Base-by-base conservation (phyloP, 225 moss, liverwort and hornwort genomes). In the Lunularia cruciata region DNA sequence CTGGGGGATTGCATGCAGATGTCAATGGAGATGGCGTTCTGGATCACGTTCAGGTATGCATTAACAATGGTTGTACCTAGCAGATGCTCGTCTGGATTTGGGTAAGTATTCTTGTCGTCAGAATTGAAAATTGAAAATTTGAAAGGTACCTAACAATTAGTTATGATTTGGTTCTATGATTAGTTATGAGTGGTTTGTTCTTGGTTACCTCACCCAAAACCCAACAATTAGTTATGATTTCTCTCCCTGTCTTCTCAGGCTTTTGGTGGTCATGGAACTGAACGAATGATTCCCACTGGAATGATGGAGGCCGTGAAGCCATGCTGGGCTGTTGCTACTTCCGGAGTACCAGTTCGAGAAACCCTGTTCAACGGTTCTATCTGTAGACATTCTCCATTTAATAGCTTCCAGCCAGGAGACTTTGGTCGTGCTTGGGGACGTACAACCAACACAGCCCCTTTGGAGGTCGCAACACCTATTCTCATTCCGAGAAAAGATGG, bases 11-110 rank as follows among this genome's bases (percentile, higher is more conserved):
- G 58, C 95, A 95, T 74, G 95, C 95, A 42, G 95, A 95, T 67
- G 79, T 95, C 47, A 95, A 95, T 51, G 92, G 95, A 62, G 95
- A 95, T 83, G 95, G 95, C 68, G 90, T 95, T 51, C 75, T 95
- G 67, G 95, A 95, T 73, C 95, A 95, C 74, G 92, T 95, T 25
- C 95, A 94, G 90, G 94, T 94, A 74, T n/a, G n/a, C n/a, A n/a
- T n/a, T n/a, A n/a, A n/a, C n/a, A n/a, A n/a, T n/a, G n/a, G n/a
- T n/a, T n/a, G n/a, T n/a, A n/a, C n/a, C n/a, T n/a, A n/a, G n/a
- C n/a, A n/a, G n/a, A n/a, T n/a, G n/a, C n/a, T n/a, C n/a, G n/a
- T n/a, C n/a, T n/a, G n/a, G n/a, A n/a, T n/a, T n/a, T n/a, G n/a
- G n/a, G n/a, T n/a, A n/a, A n/a, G n/a, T n/a, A n/a, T n/a, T n/a